Percentiles rank a stretch among this genome's conserved stretches.
Evolutionary conservation across 805 yeast species (phyloP).

Genomic region (Candida insectorum): DNA sequence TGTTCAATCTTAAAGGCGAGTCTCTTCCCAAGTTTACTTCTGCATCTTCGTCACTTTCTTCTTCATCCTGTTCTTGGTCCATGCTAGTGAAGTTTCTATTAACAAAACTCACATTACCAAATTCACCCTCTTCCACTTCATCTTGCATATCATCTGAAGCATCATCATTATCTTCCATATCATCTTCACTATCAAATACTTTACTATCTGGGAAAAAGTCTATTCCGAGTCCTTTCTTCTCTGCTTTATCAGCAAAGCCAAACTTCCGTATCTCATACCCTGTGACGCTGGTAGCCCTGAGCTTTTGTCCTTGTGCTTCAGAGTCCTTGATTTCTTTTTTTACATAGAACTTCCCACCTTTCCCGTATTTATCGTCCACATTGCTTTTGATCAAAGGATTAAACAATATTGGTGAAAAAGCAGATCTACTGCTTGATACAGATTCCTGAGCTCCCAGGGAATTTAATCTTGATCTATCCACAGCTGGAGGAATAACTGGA

Average conservation of each 20-base stretch:
- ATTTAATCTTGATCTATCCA: constrained; percentile 5
- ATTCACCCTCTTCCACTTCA: constrained; percentile 1
- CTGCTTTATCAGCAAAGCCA: constrained; percentile 1
- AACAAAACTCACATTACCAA: constrained; percentile 3
- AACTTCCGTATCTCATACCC: constrained; percentile 17
- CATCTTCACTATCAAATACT: constrained; percentile 11
- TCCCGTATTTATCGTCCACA: constrained; percentile 81
- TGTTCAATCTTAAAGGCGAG: constrained; percentile 27
- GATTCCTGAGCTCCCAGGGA: constrained; percentile 3
- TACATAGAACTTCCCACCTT: constrained; percentile 88
- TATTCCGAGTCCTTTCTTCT: constrained; percentile 11
- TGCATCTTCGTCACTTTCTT: constrained; percentile 40
- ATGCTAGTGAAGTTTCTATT: too few species aligned
- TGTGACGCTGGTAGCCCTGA: constrained; percentile 36
- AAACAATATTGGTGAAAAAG: constrained; percentile 79
- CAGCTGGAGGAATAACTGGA: constrained; percentile 35
- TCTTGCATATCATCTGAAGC: constrained; percentile 3
- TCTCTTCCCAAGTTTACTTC: constrained; percentile 16
- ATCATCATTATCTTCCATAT: constrained; percentile 10
- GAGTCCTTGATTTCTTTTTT: constrained; percentile 26
- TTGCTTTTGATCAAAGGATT: constrained; percentile 73
- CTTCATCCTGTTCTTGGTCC: constrained; percentile 19
- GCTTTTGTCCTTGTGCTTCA: constrained; percentile 17
- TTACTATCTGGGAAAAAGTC: constrained; percentile 8
- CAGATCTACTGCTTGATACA: constrained; percentile 36